Evolutionary conservation across 75 land plant genomes (phyloP), one percentile per base, ranked within the genome.

Genomic region (Pinus taeda): DNA sequence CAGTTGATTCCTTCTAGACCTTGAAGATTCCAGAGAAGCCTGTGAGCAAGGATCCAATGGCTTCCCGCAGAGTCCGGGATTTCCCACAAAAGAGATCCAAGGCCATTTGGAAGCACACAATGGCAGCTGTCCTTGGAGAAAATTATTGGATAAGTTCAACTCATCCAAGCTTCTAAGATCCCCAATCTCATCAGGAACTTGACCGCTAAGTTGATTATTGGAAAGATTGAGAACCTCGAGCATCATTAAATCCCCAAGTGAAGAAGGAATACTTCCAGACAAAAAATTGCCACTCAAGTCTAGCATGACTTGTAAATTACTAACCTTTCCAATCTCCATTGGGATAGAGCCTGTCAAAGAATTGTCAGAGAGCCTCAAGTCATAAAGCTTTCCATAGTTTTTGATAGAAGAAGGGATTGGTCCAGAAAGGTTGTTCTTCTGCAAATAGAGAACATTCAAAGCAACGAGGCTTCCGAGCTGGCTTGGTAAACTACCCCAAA

Each of bases 271-370:
- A 21, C 56, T 64, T n/a, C 97, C 93, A 22, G 77, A 77, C 45
- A 94, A 78, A 18, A 84, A 78, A 77, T 94, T 94, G 78, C 57
- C 75, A 77, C 87, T 88, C 59, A 93, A 82, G 76, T 92, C 90
- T 12, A 93, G 67, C 15, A 76, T 65, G 61, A 83, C 86, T 45
- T 92, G 89, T 29, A 93, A 79, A 59, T 88, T 88, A 15, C 77
- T 82, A 24, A 93, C 77, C 30, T 83, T 69, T 3, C 91, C 88
- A 21, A 92, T 14, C 70, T 95, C 95, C 15, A 37, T 14, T 9
- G 95, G 95, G 21, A 95, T 82, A 24, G 79, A 74, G 9, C 98
- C 95, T 59, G 73, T 55, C 24, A 95, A 75, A 33, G 53, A 61
- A 77, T 95, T 95, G 21, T 79, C 62, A 17, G 95, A 83, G 0